Evolutionary conservation across 768 basidiomycete species (phyloP), one percentile per base, ranked within the genome.

Genomic region (Mycena rebaudengoi): DNA sequence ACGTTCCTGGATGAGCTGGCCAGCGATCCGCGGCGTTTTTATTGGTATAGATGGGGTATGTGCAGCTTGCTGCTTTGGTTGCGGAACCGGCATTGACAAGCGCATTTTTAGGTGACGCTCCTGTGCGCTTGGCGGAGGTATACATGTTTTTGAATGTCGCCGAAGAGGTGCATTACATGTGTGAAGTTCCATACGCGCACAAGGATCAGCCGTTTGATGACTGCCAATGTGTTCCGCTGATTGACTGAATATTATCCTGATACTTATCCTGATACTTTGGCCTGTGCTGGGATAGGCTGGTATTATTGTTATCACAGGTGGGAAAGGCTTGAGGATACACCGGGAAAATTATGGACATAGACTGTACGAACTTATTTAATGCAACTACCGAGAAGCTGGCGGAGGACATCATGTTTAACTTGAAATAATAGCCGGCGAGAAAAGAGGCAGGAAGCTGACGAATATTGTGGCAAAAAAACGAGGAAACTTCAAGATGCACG

Each of bases 11-110:
- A 35, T 13, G 68, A 64, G 25, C 40, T 71, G 3, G 64, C 56
- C 39, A 64, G 62, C 41, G 62, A 64, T 18, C 70, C 68, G 25
- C 45, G 48, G 32, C 28, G 65, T 7, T 67, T 71, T 48, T 71
- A 69, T 48, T 65, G 61, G 53, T 45, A 60, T 33, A 59, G 70
- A 37, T 71, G 70, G 70, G 68, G 70, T 71, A 32, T 11, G 69
- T 50, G 8, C n/a, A n/a, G n/a, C n/a, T n/a, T n/a, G 5, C 28
- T 10, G 16, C 40, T 3, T 21, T n/a, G n/a, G 12, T 25, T 21
- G 23, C 7, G n/a, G 7, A 4, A 2, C n/a, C 13, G 35, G 48
- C 12, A 21, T 49, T 29, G 20, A 39, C 16, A 5, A 20, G 23
- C 2, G 1, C 11, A n/a, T 7, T 20, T 11, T 4, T 26, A 70